Evolutionary conservation across 495 filamentous ascomycete species (phyloP).

Genomic region (Aspergillus funiculosus): DNA sequence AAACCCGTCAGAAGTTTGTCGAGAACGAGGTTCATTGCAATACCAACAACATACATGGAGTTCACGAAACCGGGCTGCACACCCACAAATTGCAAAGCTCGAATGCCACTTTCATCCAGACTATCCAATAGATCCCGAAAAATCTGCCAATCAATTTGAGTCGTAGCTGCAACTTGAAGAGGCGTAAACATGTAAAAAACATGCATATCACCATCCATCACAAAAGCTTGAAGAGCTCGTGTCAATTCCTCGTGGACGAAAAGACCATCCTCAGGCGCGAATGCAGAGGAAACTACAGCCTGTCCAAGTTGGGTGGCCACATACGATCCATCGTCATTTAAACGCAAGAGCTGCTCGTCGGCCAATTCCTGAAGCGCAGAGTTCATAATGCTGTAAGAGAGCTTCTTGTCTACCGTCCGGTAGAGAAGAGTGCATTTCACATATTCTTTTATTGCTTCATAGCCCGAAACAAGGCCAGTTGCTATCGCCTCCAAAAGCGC

Average conservation of each 20-base stretch:
- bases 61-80: conserved; percentile 66
- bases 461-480: conserved; percentile 63
- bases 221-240: conserved; percentile 65
- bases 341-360: conserved; percentile 28
- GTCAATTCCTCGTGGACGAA: conserved; percentile 67
- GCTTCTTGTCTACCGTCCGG: conserved; percentile 48
- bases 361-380: conserved; percentile 50
- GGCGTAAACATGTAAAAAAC: conserved; percentile 78
- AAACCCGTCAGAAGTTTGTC: conserved; percentile 24
- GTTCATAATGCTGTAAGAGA: conserved; percentile 51
- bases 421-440: conserved; percentile 63
- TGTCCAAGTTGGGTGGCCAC: conserved; percentile 60
- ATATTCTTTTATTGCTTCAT: conserved; percentile 64
- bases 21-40: neutral
- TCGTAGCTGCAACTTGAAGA: conserved; percentile 42
- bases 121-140: conserved; percentile 65
- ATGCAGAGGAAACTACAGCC: conserved; percentile 66
- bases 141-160: conserved; percentile 63
- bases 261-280: conserved; percentile 71
- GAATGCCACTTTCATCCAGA: conserved; percentile 64
- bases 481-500: conserved; percentile 72
- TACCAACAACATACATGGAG: conserved; percentile 50
- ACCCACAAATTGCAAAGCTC: conserved; percentile 64
- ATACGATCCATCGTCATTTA: conserved; percentile 47
- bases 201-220: conserved; percentile 83